Base-by-base conservation (phyloP, 495 filamentous ascomycete genomes). In the Hyaloscypha hepaticicola region DNA sequence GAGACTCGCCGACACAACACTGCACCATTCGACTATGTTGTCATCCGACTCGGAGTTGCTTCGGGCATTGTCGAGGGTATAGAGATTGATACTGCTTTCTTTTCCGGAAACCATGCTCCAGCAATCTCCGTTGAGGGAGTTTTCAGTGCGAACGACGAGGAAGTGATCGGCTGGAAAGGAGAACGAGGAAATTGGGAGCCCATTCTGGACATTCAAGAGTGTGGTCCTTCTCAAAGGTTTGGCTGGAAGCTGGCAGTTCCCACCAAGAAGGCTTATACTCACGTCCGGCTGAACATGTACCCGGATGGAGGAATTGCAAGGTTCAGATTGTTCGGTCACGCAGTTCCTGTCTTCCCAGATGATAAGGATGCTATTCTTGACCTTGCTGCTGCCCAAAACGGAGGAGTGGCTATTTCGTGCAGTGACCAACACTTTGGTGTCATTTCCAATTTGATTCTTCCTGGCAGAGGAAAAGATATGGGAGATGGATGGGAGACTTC, bases 401-500 rank as follows among this genome's bases (percentile, higher is more conserved):
- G 93, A 25, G 93, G 87, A 19, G 79, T 94, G 22, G 91, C 88
- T 3, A 77, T 91, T 2, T 81, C 80, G 0, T 92, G 89, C 70
- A 93, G 88, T 41, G 91, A 96, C 72, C 85, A 96, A 76, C 92
- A 96, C 74, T 97, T 90, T 72, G 91, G 93, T 2, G 87, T 85
- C 9, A 90, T 87, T 73, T 86, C 88, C 64, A 96, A 97, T 74
- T 75, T 96, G 52, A 83, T 96, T 16, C 78, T 96, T 14, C 93
- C 93, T 3, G 92, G 92, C 2, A 81, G 93, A 27, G 93, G 93
- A 7, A 85, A 88, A 72, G 88, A 97, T 75, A 96, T 96, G 92
- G 90, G 92, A 31, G 93, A 96, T 74, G 93, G 93, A 3, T 97
- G 93, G 93, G 93, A 97, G 77, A 97, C 93, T 12, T 87, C 88